A percentile compares a stretch with the other conserved stretches of the same genome.
These are phyloP conservation scores for Trichopus zeylanicus DNA, from an alignment of 116 monocot species.

Conservation along the genomic window DNA sequence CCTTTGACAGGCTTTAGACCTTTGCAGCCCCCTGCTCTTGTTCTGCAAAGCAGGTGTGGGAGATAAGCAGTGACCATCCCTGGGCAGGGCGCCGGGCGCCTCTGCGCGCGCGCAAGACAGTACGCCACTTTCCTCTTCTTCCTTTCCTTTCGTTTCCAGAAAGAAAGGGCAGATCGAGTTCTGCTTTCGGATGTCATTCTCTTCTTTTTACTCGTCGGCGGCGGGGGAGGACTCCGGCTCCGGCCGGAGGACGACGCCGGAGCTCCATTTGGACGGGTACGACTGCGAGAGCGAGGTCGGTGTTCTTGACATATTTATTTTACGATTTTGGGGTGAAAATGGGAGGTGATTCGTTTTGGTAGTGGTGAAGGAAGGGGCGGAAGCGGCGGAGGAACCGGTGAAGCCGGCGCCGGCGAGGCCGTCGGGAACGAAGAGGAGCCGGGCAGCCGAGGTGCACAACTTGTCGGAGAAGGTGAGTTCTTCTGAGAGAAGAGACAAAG, in stretches of 20 bases:
- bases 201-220: slow-evolving; percentile 3
- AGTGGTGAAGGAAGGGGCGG: slow-evolving; percentile 30
- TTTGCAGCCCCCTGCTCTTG: no score
- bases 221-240: background rate
- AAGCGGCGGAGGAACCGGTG: slow-evolving; percentile 21
- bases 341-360: background rate
- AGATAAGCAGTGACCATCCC: no score
- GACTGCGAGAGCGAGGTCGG: slow-evolving; percentile 37
- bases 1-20: no score
- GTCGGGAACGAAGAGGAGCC: slow-evolving; percentile 61
- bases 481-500: background rate
- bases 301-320: background rate
- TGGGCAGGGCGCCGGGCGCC: no score
- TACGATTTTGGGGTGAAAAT: background rate
- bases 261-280: slow-evolving; percentile 18
- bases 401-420: slow-evolving; percentile 5
- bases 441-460: slow-evolving; percentile 84
- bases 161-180: no score
- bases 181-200: slow-evolving; percentile 7
- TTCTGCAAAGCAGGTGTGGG: no score
- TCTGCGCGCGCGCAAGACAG: no score
- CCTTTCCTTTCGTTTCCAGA: no score
- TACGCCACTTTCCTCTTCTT: no score
- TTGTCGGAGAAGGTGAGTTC: slow-evolving; percentile 47
- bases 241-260: slow-evolving; percentile 1